These are phyloP conservation scores for Rhodomyrtus psidioides DNA, from an alignment of 441 rosid species.

Conservation along the genomic window DNA sequence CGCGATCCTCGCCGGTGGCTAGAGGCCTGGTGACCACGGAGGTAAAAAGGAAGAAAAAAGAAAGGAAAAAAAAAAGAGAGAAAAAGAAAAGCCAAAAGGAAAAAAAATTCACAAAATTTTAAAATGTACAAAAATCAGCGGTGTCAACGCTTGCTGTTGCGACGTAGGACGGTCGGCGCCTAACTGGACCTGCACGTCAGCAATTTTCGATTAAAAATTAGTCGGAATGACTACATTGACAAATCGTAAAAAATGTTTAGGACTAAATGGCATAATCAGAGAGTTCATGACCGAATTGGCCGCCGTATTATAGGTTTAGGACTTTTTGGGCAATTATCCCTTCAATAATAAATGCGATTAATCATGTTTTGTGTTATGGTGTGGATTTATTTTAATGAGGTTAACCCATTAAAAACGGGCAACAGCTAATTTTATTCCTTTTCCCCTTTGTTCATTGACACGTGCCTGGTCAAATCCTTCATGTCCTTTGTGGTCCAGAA, in stretches of 20 bases:
- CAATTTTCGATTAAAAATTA: not conserved
- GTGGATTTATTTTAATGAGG: not conserved
- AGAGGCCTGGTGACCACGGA: too few relatives aligned
- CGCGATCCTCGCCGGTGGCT: too few relatives aligned
- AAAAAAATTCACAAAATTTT: too few relatives aligned
- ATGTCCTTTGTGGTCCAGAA: not conserved
- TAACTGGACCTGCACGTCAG: too few relatives aligned
- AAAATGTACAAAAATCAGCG: too few relatives aligned
- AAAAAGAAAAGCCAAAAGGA: too few relatives aligned
- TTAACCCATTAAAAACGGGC: not conserved
- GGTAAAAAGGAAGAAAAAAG: too few relatives aligned
- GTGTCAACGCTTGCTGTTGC: too few relatives aligned
- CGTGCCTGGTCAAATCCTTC: not conserved
- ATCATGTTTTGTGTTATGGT: not conserved
- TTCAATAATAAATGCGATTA: not conserved
- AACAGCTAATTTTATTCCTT: not conserved
- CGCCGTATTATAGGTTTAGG: rapidly evolving
- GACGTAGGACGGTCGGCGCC: too few relatives aligned
- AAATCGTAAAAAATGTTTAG: rapidly evolving
- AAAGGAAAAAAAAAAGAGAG: too few relatives aligned
- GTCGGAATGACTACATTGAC: rapidly evolving
- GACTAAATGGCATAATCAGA: not conserved
- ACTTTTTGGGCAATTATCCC: not conserved
- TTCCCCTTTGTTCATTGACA: not conserved
- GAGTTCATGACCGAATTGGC: rapidly evolving